A percentile compares a stretch with the other conserved stretches of the same genome.
Conservation (phyloP, 2,329 filamentous ascomycete genomes). For the Diaporthe eres region DNA sequence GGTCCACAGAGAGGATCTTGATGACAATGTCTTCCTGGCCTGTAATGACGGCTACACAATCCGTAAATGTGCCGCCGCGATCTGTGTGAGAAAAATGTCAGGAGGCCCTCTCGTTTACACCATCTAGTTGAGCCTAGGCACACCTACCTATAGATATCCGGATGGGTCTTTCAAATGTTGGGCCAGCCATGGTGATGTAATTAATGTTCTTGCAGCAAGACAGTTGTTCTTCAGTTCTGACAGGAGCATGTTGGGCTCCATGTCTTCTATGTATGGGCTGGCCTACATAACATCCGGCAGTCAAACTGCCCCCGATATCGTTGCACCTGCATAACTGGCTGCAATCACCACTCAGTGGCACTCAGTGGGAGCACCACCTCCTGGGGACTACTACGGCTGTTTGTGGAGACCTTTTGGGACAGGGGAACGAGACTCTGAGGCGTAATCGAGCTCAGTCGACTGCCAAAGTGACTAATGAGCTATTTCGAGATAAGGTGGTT, state of each 20-base stretch:
- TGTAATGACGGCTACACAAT: slow-evolving; percentile 24
- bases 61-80: slow-evolving; percentile 32
- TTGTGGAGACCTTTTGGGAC: slow-evolving; percentile 6
- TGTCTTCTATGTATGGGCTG: not conserved
- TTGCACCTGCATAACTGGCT: not conserved
- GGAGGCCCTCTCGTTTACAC: not conserved
- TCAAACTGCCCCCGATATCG: not conserved
- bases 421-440: no score
- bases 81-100: not conserved
- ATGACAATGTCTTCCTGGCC: slow-evolving; percentile 74
- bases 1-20: slow-evolving; percentile 77
- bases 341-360: not conserved
- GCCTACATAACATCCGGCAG: not conserved
- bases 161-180: not conserved
- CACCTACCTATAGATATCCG: slow-evolving; percentile 15
- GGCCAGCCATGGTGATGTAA: not conserved
- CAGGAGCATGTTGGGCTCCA: not conserved
- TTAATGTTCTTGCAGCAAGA: not conserved
- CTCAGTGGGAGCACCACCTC: not conserved
- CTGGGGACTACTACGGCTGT: not conserved
- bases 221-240: not conserved
- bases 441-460: not conserved
- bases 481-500: no score
- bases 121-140: not conserved
- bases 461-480: not conserved